Conservation (phyloP, 768 basidiomycete species). For the Lactarius vividus region DNA sequence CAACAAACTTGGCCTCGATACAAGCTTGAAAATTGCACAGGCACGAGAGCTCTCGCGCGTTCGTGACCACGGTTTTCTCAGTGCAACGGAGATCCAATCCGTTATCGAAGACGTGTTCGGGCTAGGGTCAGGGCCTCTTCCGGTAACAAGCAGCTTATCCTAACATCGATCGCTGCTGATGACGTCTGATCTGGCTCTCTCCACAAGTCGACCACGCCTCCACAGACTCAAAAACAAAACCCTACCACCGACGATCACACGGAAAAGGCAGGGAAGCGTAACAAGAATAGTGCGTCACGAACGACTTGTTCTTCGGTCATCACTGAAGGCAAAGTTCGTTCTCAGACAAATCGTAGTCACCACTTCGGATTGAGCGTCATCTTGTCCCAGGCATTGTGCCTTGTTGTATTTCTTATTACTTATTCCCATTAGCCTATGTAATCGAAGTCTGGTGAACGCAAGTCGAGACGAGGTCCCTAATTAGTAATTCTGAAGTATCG, state of each 20-base stretch:
- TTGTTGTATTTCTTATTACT: not conserved
- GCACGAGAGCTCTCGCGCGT: slow-evolving; percentile 47
- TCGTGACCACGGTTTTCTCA: too few relatives aligned
- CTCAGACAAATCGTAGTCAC: not conserved
- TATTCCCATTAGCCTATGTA: not conserved
- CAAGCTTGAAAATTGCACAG: slow-evolving; percentile 47
- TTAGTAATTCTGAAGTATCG: not conserved
- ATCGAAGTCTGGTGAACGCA: too few relatives aligned
- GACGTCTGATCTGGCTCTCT: not conserved
- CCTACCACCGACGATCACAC: accelerated
- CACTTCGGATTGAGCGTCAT: not conserved
- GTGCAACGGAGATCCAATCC: not conserved
- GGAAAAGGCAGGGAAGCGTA: not conserved
- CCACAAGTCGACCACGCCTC: not conserved
- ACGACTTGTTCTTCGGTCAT: not conserved
- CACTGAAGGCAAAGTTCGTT: not conserved
- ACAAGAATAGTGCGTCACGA: not conserved
- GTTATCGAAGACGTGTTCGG: not conserved
- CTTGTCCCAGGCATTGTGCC: not conserved
- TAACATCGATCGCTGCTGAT: not conserved
- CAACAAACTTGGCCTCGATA: slow-evolving; percentile 53
- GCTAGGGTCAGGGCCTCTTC: not conserved
- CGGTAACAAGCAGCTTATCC: not conserved
- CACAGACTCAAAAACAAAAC: not conserved
- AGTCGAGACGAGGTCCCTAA: not conserved